phyloP scores from a whole-genome alignment of 1,284 basidiomycete genomes.

The Meira miltonrushii region DNA sequence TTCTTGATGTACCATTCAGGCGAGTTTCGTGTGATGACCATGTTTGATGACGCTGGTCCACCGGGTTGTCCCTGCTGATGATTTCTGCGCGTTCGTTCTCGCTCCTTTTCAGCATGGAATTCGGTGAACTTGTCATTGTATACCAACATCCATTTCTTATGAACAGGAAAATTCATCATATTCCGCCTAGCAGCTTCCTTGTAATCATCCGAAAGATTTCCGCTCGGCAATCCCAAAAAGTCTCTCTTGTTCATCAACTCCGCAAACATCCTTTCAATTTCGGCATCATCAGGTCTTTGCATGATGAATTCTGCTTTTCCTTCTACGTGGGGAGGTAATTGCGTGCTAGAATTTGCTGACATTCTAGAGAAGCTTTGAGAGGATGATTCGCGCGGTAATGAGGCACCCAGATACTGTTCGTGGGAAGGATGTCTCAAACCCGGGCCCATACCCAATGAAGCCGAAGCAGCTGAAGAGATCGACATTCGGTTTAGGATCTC shows the following conservation, averaged over 20 bases:
- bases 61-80: constrained; percentile 60
- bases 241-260: constrained; percentile 51
- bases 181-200: constrained; percentile 39
- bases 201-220: constrained; percentile 37
- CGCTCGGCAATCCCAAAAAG: constrained; percentile 42
- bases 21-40: constrained; percentile 50
- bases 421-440: neutral
- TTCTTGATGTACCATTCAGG: constrained; percentile 71
- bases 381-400: neutral
- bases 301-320: constrained; percentile 29
- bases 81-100: constrained; percentile 31
- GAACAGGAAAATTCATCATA: constrained; percentile 53
- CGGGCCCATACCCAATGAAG: neutral
- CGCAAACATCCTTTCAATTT: constrained; percentile 49
- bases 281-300: constrained; percentile 34
- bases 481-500: constrained; percentile 21
- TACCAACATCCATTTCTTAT: constrained; percentile 90
- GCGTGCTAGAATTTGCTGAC: neutral
- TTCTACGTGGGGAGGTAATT: neutral
- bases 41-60: constrained; percentile 56
- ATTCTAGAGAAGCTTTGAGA: neutral
- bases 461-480: neutral
- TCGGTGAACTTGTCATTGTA: constrained; percentile 75
- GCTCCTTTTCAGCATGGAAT: constrained; percentile 60
- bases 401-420: neutral